phyloP scores from a whole-genome alignment of 148 eudicot genomes.

The Rheum nobile region DNA sequence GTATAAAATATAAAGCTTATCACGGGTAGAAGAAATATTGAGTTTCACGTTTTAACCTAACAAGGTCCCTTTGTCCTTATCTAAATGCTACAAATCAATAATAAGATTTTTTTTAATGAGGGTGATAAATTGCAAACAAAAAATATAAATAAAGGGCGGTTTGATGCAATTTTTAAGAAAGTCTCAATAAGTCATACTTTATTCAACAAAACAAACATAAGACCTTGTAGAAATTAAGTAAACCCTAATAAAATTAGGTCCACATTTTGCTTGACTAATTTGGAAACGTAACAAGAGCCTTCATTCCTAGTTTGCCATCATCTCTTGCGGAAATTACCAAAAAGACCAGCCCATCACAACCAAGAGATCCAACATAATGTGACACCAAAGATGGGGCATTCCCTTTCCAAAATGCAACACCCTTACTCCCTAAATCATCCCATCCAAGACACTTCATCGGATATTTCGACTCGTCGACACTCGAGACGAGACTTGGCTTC shows the following conservation, averaged over 20 bases:
- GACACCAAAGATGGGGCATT: constrained; percentile 4
- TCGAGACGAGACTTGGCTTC: background rate
- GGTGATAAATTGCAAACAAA: no score
- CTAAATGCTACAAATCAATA: no score
- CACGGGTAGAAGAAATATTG: no score
- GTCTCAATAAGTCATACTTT: background rate
- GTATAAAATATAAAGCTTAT: no score
- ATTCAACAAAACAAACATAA: background rate
- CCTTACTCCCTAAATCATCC: background rate
- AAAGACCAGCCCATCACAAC: background rate
- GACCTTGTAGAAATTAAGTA: background rate
- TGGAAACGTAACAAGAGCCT: constrained; percentile 1
- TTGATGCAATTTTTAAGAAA: no score
- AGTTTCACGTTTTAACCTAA: no score
- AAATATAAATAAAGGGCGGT: no score
- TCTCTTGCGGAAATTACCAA: background rate
- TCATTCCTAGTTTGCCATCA: constrained; percentile 4
- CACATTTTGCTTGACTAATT: background rate
- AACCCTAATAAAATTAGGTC: background rate
- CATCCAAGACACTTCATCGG: background rate
- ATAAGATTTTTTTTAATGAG: no score
- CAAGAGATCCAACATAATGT: constrained; percentile 5
- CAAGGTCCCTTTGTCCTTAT: no score
- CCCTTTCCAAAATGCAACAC: constrained; percentile 1
- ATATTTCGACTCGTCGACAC: background rate